Evolutionary conservation across 176 grass and related monocot species (phyloP).

Genomic region (Aegilops speltoides): DNA sequence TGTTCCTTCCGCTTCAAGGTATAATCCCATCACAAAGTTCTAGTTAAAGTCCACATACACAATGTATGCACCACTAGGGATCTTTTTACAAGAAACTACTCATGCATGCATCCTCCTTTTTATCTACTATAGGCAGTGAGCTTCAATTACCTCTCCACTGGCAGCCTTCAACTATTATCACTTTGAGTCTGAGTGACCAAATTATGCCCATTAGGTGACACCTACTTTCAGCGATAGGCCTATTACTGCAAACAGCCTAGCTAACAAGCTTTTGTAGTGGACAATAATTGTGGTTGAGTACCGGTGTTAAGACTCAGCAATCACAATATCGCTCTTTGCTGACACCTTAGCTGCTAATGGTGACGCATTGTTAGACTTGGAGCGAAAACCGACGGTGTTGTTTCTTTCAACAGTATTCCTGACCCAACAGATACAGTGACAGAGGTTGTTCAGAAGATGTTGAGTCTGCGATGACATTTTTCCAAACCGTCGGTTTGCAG

Average conservation of each 20-base stretch:
- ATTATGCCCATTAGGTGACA: slow-evolving; percentile 38
- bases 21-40: slow-evolving; percentile 33
- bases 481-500: not conserved
- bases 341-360: slow-evolving; percentile 41
- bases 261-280: slow-evolving; percentile 24
- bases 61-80: slow-evolving; percentile 20
- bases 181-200: slow-evolving; percentile 22
- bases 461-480: slow-evolving; percentile 1
- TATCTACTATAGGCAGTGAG: not conserved
- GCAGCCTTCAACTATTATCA: slow-evolving; percentile 11
- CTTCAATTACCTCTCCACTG: slow-evolving; percentile 40
- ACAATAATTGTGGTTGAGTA: slow-evolving; percentile 32
- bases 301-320: slow-evolving; percentile 40
- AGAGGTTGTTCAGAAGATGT: slow-evolving; percentile 36
- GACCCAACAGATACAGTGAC: slow-evolving; percentile 5
- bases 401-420: slow-evolving; percentile 19
- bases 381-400: not conserved
- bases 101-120: not conserved
- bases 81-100: slow-evolving; percentile 20
- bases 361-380: slow-evolving; percentile 10
- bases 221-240: slow-evolving; percentile 30
- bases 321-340: slow-evolving; percentile 17
- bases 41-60: not conserved
- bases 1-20: slow-evolving; percentile 48
- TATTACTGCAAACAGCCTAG: slow-evolving; percentile 41